These are phyloP conservation scores for Parathielavia hyrcaniae DNA, from an alignment of 495 filamentous ascomycete genomes.

Conservation along the genomic window DNA sequence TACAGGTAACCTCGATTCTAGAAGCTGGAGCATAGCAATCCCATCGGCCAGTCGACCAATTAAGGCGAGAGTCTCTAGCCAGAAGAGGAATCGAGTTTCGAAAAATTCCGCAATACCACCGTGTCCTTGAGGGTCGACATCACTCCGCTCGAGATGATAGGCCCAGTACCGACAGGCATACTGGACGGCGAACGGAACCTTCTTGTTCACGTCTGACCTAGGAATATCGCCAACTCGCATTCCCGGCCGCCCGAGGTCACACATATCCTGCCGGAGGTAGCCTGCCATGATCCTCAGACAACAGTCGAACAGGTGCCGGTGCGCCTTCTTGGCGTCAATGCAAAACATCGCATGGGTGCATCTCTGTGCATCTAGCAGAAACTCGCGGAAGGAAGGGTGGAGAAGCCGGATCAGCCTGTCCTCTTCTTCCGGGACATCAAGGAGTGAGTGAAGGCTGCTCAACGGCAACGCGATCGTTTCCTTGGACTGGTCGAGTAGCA, in stretches of 20 bases:
- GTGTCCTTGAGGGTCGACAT: slow-evolving; percentile 1
- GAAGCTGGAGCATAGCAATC: neutral
- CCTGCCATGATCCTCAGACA: neutral
- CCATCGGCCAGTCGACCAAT: slow-evolving; percentile 1
- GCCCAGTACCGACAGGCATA: slow-evolving; percentile 11
- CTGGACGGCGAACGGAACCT: neutral
- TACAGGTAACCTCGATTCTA: slow-evolving; percentile 1
- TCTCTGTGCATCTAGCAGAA: slow-evolving; percentile 4
- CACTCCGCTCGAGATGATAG: neutral
- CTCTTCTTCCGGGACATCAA: slow-evolving; percentile 4
- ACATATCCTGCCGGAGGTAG: neutral
- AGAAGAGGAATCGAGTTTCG: neutral
- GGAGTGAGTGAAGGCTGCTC: neutral
- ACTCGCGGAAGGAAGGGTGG: slow-evolving; percentile 8
- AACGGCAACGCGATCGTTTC: neutral
- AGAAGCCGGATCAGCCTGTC: neutral
- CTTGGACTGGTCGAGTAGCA: neutral
- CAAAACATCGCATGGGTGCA: neutral
- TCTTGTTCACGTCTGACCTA: neutral
- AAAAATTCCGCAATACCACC: neutral
- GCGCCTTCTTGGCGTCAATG: neutral
- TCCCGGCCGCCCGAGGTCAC: neutral
- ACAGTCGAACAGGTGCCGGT: neutral
- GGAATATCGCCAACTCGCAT: neutral
- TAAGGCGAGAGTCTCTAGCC: neutral